Evolutionary conservation across 1,284 basidiomycete species (phyloP), one percentile per base, ranked within the genome.

Genomic region (Singerocomus inundabilis): DNA sequence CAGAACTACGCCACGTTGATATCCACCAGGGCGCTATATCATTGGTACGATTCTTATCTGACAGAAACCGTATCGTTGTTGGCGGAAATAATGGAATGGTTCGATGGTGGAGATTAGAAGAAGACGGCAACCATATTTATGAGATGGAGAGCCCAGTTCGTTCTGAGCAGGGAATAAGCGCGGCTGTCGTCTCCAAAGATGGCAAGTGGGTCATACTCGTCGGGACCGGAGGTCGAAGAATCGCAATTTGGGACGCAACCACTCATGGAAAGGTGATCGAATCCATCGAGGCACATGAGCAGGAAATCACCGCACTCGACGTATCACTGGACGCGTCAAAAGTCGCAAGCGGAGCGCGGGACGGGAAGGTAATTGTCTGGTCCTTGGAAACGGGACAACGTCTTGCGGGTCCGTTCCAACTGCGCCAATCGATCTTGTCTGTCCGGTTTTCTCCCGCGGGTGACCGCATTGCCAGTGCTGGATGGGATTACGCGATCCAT

Each of bases 291-390:
- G 45, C 37, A n/a, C 57, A 62, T 34, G 42, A 49, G 3, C 47
- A 57, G 30, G 48, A 44, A 28, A 60, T 60, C 7, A 54, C 51
- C 13, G 37, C 51, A 6, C 57, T 63, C 15, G 61, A 59, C 31
- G 48, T 63, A 3, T 63, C 59, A 1, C 31, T n/a, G 13, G 52
- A 59, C 29, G 24, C 31, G 15, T 49, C 42, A 3, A 63, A 46
- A 37, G 42, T 60, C 6, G 61, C 59, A 32, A 62, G 53, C 44
- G 59, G 61, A 18, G 57, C 59, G 6, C 47, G 9, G 6, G 59
- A 60, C 12, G 61, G 61, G 48, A 30, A 31, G 8, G 57, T 63
- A 13, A 33, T 62, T 16, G n/a, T 60, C 21, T 60, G 59, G 59
- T 57, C 31, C 41, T 40, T 60, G 49, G 44, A 51, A 49, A 54